These are phyloP conservation scores for Neurospora cerealis DNA, from an alignment of 495 filamentous ascomycete species.

Conservation along the genomic window DNA sequence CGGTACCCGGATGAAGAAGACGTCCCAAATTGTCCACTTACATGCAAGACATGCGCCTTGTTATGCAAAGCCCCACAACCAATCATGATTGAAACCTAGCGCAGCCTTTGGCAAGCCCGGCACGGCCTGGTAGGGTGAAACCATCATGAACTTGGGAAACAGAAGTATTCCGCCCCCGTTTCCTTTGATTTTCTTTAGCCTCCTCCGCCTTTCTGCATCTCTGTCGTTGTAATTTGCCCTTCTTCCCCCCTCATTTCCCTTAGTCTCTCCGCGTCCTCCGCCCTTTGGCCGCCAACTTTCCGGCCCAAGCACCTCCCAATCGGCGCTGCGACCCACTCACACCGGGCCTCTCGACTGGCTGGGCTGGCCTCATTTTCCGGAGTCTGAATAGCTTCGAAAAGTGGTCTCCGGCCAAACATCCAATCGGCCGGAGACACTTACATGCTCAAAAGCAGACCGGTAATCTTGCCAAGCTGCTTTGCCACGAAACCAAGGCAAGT, in stretches of 20 bases:
- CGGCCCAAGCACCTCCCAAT: neutral
- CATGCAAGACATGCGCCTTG: no score
- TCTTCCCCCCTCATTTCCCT: neutral
- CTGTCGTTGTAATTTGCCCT: neutral
- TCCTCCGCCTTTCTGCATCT: neutral
- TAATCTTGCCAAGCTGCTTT: neutral
- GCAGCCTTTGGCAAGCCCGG: neutral
- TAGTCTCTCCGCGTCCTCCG: neutral
- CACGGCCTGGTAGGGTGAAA: neutral
- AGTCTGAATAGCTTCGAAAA: neutral
- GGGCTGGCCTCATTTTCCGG: neutral
- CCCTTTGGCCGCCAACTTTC: neutral
- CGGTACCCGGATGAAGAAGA: neutral
- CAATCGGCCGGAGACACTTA: neutral
- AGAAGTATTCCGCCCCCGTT: neutral
- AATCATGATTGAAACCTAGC: no score
- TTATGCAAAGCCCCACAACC: no score
- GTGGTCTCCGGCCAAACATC: neutral
- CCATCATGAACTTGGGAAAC: neutral
- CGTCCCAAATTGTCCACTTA: neutral
- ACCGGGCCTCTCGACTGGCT: neutral
- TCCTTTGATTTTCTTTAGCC: neutral
- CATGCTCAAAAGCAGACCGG: neutral
- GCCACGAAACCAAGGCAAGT: neutral
- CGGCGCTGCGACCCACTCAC: neutral